These are phyloP conservation scores for Ophiosphaerella narmari DNA, from an alignment of 2,329 filamentous ascomycete genomes.

Conservation along the genomic window DNA sequence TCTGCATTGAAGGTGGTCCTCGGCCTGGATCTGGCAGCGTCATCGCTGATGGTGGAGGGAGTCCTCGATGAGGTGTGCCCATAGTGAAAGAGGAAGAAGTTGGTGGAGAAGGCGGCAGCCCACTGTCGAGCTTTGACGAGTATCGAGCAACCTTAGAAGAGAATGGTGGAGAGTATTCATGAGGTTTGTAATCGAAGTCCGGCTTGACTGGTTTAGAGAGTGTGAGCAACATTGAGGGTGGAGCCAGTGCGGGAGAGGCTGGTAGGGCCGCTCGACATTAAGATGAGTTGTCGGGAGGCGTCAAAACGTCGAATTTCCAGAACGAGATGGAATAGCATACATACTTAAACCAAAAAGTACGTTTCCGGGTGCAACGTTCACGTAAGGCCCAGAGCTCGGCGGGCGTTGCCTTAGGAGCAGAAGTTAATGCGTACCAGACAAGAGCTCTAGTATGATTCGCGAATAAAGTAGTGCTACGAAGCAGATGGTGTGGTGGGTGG, in stretches of 20 bases:
- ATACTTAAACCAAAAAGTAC: slow-evolving; percentile 43
- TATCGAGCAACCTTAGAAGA: slow-evolving; percentile 45
- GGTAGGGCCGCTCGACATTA: slow-evolving; percentile 37
- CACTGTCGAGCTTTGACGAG: slow-evolving; percentile 48
- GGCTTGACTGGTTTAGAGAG: slow-evolving; percentile 54
- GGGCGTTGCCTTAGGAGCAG: slow-evolving; percentile 39
- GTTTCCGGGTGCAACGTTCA: slow-evolving; percentile 43
- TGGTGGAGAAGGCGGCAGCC: slow-evolving; percentile 48
- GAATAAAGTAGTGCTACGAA: slow-evolving; percentile 39
- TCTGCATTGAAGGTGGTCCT: slow-evolving; percentile 40
- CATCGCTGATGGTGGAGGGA: slow-evolving; percentile 60
- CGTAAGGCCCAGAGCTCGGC: slow-evolving; percentile 40
- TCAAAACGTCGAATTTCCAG: slow-evolving; percentile 33
- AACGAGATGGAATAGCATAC: slow-evolving; percentile 43
- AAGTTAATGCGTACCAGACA: slow-evolving; percentile 41
- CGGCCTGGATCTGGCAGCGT: slow-evolving; percentile 54
- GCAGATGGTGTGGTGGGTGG: slow-evolving; percentile 32
- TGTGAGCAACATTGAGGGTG: slow-evolving; percentile 55
- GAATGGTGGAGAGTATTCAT: slow-evolving; percentile 55
- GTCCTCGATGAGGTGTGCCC: slow-evolving; percentile 58
- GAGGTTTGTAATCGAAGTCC: slow-evolving; percentile 54
- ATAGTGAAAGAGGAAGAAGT: slow-evolving; percentile 51
- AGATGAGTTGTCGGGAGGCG: slow-evolving; percentile 37
- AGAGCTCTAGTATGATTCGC: slow-evolving; percentile 41
- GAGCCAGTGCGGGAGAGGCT: slow-evolving; percentile 19